Evolutionary conservation across 371 early-diverging fungal species (phyloP), one percentile per base, ranked within the genome.

Genomic region (Mycotypha africana): DNA sequence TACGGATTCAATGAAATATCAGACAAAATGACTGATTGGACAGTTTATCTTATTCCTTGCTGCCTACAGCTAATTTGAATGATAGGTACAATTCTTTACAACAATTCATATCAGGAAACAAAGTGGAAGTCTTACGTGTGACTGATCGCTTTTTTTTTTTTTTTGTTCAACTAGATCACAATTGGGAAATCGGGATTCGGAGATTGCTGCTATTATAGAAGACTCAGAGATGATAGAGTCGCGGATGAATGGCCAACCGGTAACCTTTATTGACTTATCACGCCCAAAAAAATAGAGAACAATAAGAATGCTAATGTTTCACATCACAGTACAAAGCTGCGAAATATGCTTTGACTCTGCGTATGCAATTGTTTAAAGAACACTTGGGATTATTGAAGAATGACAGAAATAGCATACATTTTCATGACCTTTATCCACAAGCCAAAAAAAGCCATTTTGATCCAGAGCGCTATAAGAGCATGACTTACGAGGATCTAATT

Each of bases 151-250:
- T n/a, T n/a, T n/a, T n/a, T n/a, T n/a, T n/a, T n/a, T n/a, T n/a
- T n/a, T n/a, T n/a, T 24, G 11, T 28, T 21, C 10, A 22, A 11
- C 16, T 31, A 85, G 97, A 21, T 91, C 91, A 2, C 85, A 89
- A 71, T 59, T 84, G 34, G 97, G 97, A n/a, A 80, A 79, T 54
- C 82, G 94, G 34, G 97, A 96, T 60, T 89, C 93, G 4, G 97
- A 96, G 65, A 79, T 93, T 47, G 91, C 91, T 20, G 74, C 87
- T 28, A 48, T 92, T 9, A 67, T 92, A 26, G 89, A 89, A 58
- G 93, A 93, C 53, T 71, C 78, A 2, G 75, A 80, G 24, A 53
- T 66, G 16, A 74, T 93, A 7, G 60, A 67, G n/a, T 78, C 84
- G 1, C 62, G 57, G 28, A 87, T 93, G 88, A 78, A 87, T 46